phyloP scores from a whole-genome alignment of 2,329 filamentous ascomycete genomes.

The Rhinocladiella similis region DNA sequence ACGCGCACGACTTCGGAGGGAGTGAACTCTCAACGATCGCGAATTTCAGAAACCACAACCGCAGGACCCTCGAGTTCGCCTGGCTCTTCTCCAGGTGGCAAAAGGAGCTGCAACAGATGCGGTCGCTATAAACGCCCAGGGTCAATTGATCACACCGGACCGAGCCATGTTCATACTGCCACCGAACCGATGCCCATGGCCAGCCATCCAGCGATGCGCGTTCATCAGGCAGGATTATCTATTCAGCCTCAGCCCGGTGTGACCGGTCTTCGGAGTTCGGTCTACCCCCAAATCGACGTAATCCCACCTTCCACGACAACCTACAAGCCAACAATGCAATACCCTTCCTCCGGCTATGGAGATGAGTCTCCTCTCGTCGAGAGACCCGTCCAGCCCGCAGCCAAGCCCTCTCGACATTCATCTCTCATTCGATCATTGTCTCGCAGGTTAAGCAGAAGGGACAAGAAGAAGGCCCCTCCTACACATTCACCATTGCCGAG shows the following conservation, averaged over 20 bases:
- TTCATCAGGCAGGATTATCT: slow-evolving; percentile 11
- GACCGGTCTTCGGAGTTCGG: slow-evolving; percentile 1
- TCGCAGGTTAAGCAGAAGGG: slow-evolving; percentile 25
- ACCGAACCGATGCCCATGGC: slow-evolving; percentile 12
- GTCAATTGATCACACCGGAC: slow-evolving; percentile 5
- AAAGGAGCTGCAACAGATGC: slow-evolving; percentile 18
- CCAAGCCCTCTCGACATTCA: slow-evolving; percentile 23
- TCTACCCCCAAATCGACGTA: slow-evolving; percentile 25
- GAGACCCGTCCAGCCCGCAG: slow-evolving; percentile 9
- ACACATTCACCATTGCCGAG: slow-evolving; percentile 22
- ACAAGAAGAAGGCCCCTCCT: slow-evolving; percentile 10
- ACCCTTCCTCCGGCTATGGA: slow-evolving; percentile 14
- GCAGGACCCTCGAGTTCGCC: slow-evolving; percentile 18
- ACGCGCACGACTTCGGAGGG: slow-evolving; percentile 13
- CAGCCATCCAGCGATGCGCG: slow-evolving; percentile 14
- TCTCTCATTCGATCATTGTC: slow-evolving; percentile 28
- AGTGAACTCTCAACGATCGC: slow-evolving; percentile 13
- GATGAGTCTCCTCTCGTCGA: slow-evolving; percentile 24
- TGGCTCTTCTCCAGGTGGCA: slow-evolving; percentile 5
- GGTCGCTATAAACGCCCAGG: slow-evolving; percentile 20
- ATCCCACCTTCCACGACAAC: slow-evolving; percentile 23
- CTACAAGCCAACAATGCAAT: slow-evolving; percentile 10
- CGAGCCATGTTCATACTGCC: slow-evolving; percentile 4
- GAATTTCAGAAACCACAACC: slow-evolving; percentile 14
- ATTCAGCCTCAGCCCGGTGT: slow-evolving; percentile 21